Conservation (phyloP, 2,329 filamentous ascomycete genomes). For the Colletotrichum gloeosporioides region DNA sequence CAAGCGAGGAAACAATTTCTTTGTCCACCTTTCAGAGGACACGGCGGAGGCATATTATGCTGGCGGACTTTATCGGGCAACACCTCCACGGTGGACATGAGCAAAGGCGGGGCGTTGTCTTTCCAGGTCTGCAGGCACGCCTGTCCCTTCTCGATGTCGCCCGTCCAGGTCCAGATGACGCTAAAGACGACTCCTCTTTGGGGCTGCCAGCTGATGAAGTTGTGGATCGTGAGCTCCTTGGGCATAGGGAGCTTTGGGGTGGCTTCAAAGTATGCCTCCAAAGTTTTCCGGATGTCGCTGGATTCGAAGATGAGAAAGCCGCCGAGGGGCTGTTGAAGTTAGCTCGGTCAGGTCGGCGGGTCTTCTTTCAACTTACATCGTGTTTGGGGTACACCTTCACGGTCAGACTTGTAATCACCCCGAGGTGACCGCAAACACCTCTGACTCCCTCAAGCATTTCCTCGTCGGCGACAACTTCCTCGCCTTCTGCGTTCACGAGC, state of each 20-base stretch:
- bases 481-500: constrained; percentile 30
- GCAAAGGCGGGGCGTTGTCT: neutral
- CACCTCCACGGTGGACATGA: neutral
- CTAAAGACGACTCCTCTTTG: neutral
- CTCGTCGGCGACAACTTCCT: constrained; percentile 30
- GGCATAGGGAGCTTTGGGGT: neutral
- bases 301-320: neutral
- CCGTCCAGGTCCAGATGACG: neutral
- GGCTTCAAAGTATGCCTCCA: neutral
- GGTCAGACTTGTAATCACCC: constrained; percentile 28
- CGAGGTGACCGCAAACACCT: constrained; percentile 31
- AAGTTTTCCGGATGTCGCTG: neutral
- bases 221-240: neutral
- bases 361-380: neutral
- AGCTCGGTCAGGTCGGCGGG: neutral
- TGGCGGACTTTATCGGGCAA: neutral
- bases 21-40: neutral
- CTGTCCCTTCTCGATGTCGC: neutral
- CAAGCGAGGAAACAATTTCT: neutral
- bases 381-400: constrained; percentile 27
- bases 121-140: neutral
- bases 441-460: constrained; percentile 32
- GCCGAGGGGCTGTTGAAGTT: neutral
- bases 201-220: neutral
- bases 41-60: neutral